Evolutionary conservation across 2,329 filamentous ascomycete genomes (phyloP).

Genomic region (Truncatella angustata): DNA sequence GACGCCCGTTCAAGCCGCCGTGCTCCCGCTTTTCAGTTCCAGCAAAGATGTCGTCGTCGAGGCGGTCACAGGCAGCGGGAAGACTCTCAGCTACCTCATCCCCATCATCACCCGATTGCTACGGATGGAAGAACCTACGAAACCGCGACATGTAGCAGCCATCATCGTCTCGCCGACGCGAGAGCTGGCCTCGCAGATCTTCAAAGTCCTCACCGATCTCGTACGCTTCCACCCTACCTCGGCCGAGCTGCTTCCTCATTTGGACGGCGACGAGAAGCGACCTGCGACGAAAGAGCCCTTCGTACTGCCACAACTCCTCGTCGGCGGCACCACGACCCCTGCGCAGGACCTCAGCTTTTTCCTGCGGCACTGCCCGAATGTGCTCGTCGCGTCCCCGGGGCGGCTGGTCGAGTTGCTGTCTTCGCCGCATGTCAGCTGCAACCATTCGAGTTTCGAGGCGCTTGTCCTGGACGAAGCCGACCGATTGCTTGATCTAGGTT

Average conservation of each 20-base stretch:
- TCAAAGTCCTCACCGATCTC: slow-evolving; percentile 73
- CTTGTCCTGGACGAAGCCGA: slow-evolving; percentile 95
- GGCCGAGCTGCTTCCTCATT: slow-evolving; percentile 58
- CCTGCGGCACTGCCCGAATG: slow-evolving; percentile 78
- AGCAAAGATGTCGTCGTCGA: slow-evolving; percentile 94
- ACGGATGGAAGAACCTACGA: slow-evolving; percentile 75
- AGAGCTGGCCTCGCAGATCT: slow-evolving; percentile 88
- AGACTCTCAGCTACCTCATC: slow-evolving; percentile 78
- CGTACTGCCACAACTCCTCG: slow-evolving; percentile 83
- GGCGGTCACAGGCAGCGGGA: slow-evolving; percentile 18
- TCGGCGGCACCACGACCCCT: slow-evolving; percentile 76
- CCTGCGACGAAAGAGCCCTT: slow-evolving; percentile 43
- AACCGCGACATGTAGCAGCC: slow-evolving; percentile 84
- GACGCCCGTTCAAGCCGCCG: slow-evolving; percentile 93
- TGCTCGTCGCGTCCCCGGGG: slow-evolving; percentile 88
- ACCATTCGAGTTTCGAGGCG: slow-evolving; percentile 85
- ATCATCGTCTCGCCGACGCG: slow-evolving; percentile 92
- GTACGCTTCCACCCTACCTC: slow-evolving; percentile 82
- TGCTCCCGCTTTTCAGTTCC: slow-evolving; percentile 41
- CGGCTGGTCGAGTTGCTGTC: slow-evolving; percentile 83
- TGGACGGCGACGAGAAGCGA: slow-evolving; percentile 57
- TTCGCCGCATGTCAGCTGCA: slow-evolving; percentile 83
- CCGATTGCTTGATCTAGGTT: slow-evolving; percentile 86
- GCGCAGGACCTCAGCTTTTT: slow-evolving; percentile 87
- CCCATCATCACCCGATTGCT: slow-evolving; percentile 81